Percentiles rank a stretch among this genome's conserved stretches.
Evolutionary conservation across 2,329 filamentous ascomycete genomes (phyloP).

Genomic region (Didymella lethalis): DNA sequence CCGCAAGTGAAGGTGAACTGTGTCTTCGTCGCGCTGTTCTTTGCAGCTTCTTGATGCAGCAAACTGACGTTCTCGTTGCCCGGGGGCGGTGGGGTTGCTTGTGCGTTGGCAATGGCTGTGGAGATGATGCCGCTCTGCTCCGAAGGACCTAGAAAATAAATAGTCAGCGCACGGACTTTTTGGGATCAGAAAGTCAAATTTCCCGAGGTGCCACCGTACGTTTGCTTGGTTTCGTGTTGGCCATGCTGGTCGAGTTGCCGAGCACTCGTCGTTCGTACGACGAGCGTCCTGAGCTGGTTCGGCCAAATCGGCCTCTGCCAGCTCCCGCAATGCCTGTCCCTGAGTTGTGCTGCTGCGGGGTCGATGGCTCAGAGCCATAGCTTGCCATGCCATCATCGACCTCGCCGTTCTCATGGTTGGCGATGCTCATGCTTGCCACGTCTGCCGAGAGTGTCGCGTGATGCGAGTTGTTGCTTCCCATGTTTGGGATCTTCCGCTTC

Average conservation of each 20-base stretch:
- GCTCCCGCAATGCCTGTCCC: constrained; percentile 81
- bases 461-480: constrained; percentile 71
- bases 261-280: constrained; percentile 52
- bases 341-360: constrained; percentile 58
- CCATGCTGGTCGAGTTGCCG: constrained; percentile 52
- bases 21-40: constrained; percentile 74
- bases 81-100: constrained; percentile 57
- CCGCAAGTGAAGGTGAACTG: constrained; percentile 98
- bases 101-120: constrained; percentile 85
- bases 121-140: constrained; percentile 84
- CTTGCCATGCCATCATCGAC: constrained; percentile 58
- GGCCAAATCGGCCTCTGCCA: constrained; percentile 83
- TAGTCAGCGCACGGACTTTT: constrained; percentile 49
- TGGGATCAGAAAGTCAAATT: constrained; percentile 26
- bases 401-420: constrained; percentile 53
- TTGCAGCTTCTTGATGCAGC: constrained; percentile 72
- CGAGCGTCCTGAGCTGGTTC: constrained; percentile 57
- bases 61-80: constrained; percentile 82
- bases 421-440: constrained; percentile 69
- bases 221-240: constrained; percentile 55
- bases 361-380: constrained; percentile 63
- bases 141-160: constrained; percentile 47
- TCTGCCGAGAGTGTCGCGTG: constrained; percentile 67
- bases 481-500: constrained; percentile 95
- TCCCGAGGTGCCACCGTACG: constrained; percentile 47